Percentiles rank a stretch among this genome's conserved stretches.
These are phyloP conservation scores for Leonotis leonurus DNA, from an alignment of 257 asterid species.

Conservation along the genomic window DNA sequence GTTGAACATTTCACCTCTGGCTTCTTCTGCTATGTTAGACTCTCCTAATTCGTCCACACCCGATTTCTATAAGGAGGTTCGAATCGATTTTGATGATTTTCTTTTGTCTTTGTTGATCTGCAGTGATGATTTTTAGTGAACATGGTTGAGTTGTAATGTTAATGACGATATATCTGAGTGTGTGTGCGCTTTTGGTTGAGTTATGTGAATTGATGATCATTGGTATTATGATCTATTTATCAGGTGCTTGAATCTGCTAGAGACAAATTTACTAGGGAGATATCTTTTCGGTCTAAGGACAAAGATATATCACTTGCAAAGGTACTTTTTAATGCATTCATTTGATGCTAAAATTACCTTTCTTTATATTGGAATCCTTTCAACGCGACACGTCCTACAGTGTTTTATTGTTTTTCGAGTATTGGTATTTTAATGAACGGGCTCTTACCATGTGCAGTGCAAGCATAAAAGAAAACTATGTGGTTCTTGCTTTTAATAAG, in stretches of 20 bases:
- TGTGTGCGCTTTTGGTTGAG: neutral
- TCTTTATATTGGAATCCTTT: constrained; percentile 7
- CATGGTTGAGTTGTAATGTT: neutral
- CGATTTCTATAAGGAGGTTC: constrained; percentile 65
- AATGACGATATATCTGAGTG: neutral
- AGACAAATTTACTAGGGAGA: constrained; percentile 65
- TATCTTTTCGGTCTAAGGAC: constrained; percentile 73
- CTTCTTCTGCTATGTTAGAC: constrained; percentile 55
- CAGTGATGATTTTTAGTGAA: neutral
- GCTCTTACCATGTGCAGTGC: neutral
- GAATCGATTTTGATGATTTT: constrained; percentile 21
- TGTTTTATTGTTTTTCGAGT: neutral
- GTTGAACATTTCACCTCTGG: constrained; percentile 53
- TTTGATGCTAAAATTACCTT: neutral
- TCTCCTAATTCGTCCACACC: constrained; percentile 44
- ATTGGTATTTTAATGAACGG: neutral
- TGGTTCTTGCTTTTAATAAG: too few relatives aligned
- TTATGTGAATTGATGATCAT: constrained; percentile 17
- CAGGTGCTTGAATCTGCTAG: constrained; percentile 74
- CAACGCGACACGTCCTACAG: neutral
- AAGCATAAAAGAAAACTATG: neutral
- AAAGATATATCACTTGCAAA: constrained; percentile 84
- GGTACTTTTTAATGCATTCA: constrained; percentile 32
- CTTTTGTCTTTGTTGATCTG: neutral
- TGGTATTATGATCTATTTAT: neutral